Evolutionary conservation across 129 eudicot species (phyloP).

Genomic region (Rutidosis leptorrhynchoides): DNA sequence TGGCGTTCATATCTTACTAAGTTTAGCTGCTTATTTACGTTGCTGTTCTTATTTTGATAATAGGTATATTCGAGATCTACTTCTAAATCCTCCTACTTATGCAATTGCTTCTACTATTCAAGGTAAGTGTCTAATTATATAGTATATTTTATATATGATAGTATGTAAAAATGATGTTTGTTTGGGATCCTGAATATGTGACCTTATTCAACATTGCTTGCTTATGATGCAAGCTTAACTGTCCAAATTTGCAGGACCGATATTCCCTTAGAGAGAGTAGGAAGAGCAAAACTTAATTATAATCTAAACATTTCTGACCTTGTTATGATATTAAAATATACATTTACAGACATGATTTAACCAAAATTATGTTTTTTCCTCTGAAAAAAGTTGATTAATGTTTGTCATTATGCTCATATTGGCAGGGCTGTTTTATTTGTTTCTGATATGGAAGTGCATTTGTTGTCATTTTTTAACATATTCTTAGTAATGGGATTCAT

Average conservation of each 20-base stretch:
- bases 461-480: conserved; percentile 8
- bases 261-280: conserved; percentile 1
- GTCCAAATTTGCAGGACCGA: not conserved
- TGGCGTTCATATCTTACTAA: conserved; percentile 1
- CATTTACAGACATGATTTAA: not conserved
- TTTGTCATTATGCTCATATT: not conserved
- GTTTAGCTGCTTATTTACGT: not conserved
- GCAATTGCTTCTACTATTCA: conserved; percentile 75
- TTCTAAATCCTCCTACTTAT: conserved; percentile 94
- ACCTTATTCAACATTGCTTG: not conserved
- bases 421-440: conserved; percentile 4
- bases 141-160: no score
- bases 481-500: conserved; percentile 16
- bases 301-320: conserved; percentile 2
- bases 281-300: conserved; percentile 18
- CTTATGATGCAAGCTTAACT: conserved; percentile 7
- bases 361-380: conserved; percentile 10
- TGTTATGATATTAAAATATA: not conserved
- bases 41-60: conserved; percentile 6
- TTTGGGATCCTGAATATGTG: conserved; percentile 16
- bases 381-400: not conserved
- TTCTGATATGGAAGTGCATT: not conserved
- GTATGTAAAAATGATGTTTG: conserved; percentile 16
- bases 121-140: conserved; percentile 49
- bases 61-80: conserved; percentile 93